A percentile compares a stretch with the other conserved stretches of the same genome.
phyloP scores from a whole-genome alignment of 139 green algal species.

The Micractinium conductrix region DNA sequence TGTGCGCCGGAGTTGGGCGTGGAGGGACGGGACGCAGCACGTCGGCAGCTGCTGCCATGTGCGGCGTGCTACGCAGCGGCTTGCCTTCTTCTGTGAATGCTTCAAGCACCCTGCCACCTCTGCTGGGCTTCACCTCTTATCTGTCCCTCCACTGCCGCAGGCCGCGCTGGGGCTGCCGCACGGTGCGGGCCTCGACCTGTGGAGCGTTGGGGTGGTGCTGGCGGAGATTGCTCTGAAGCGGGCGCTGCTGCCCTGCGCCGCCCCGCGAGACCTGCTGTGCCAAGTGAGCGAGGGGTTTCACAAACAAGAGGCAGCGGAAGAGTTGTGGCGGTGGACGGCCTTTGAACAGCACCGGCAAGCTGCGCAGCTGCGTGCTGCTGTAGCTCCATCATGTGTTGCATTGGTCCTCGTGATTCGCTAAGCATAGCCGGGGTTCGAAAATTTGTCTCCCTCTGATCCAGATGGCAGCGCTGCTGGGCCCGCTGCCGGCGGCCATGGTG shows the following conservation, averaged over 20 bases:
- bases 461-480: slow-evolving; percentile 46
- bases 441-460: neutral
- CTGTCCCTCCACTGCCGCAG: slow-evolving; percentile 13
- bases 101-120: too few species aligned
- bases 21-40: too few species aligned
- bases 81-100: too few species aligned
- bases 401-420: too few species aligned
- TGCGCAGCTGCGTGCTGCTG: too few species aligned
- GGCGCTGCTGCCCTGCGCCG: slow-evolving; percentile 47
- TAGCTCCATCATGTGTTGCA: too few species aligned
- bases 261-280: slow-evolving; percentile 40
- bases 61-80: too few species aligned
- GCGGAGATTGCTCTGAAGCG: slow-evolving; percentile 55
- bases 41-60: too few species aligned
- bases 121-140: neutral
- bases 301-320: too few species aligned
- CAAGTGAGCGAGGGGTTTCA: neutral
- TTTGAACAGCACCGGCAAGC: too few species aligned
- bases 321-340: neutral
- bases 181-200: slow-evolving; percentile 51
- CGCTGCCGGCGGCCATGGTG: slow-evolving; percentile 18
- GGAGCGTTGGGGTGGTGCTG: slow-evolving; percentile 58
- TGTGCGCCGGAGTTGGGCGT: neutral
- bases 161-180: slow-evolving; percentile 26
- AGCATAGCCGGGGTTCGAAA: too few species aligned